A percentile compares a stretch with the other conserved stretches of the same genome.
These are phyloP conservation scores for Kurtzmaniella cleridarum DNA, from an alignment of 805 yeast species.

Conservation along the genomic window DNA sequence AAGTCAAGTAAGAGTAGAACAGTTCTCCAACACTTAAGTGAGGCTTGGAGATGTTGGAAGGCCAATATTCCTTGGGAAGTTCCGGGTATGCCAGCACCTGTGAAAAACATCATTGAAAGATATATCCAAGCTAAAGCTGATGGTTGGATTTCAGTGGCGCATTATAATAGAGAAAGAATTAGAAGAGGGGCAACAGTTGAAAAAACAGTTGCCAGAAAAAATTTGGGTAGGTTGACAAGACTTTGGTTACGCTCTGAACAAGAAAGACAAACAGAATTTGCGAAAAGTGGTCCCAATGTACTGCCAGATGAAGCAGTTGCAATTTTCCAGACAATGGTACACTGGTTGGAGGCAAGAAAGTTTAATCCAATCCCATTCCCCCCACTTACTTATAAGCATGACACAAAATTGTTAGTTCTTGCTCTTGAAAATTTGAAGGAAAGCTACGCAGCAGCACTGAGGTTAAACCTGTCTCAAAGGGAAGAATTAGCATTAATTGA, in stretches of 20 bases:
- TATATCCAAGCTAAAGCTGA: constrained; percentile 94
- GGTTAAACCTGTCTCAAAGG: constrained; percentile 80
- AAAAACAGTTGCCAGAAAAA: constrained; percentile 89
- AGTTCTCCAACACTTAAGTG: constrained; percentile 87
- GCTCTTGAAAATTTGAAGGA: constrained; percentile 89
- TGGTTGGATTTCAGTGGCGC: constrained; percentile 93
- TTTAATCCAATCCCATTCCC: constrained; percentile 92
- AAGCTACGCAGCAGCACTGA: constrained; percentile 57
- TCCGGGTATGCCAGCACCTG: constrained; percentile 90
- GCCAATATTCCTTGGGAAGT: constrained; percentile 98
- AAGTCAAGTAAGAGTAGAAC: constrained; percentile 83
- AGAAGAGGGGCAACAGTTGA: constrained; percentile 88
- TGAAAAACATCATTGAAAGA: constrained; percentile 78
- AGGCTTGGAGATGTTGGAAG: constrained; percentile 99
- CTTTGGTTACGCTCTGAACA: constrained; percentile 92
- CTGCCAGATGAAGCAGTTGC: constrained; percentile 85
- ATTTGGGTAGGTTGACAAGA: constrained; percentile 85
- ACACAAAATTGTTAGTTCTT: constrained; percentile 79
- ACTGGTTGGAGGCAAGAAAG: constrained; percentile 81
- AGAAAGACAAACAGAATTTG: constrained; percentile 74
- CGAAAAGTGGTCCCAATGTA: constrained; percentile 82
- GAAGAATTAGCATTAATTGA: constrained; percentile 92
- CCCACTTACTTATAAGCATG: constrained; percentile 86
- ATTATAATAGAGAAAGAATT: constrained; percentile 84
- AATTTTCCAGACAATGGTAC: constrained; percentile 79